Evolutionary conservation across 2,329 filamentous ascomycete species (phyloP).

Genomic region (Colletotrichum caudatum): DNA sequence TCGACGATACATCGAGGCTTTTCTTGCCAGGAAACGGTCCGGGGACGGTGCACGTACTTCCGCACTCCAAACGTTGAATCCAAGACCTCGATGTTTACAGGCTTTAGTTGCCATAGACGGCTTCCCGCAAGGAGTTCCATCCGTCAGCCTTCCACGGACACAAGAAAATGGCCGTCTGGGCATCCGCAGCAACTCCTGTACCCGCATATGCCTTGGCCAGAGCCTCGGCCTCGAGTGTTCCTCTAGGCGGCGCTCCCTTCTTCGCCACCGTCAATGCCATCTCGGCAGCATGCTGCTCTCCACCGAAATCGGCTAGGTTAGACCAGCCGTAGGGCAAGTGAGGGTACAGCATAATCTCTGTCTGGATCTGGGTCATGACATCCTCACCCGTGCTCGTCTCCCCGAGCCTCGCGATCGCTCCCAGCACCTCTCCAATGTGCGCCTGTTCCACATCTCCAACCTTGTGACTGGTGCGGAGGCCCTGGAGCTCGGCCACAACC

Average conservation of each 20-base stretch:
- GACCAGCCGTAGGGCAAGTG: constrained; percentile 85
- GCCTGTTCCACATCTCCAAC: constrained; percentile 73
- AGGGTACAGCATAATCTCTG: constrained; percentile 84
- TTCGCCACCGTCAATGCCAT: constrained; percentile 87
- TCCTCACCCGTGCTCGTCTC: constrained; percentile 62
- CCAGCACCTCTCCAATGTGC: constrained; percentile 79
- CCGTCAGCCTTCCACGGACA: constrained; percentile 81
- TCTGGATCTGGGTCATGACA: constrained; percentile 74
- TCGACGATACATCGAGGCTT: neutral
- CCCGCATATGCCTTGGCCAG: constrained; percentile 80
- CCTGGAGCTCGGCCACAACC: constrained; percentile 81
- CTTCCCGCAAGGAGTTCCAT: constrained; percentile 70
- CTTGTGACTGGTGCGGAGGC: constrained; percentile 75
- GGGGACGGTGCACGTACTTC: neutral
- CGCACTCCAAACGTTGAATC: neutral
- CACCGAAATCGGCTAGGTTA: constrained; percentile 72
- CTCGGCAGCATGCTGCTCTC: constrained; percentile 69
- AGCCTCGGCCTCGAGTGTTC: constrained; percentile 75
- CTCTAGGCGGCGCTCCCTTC: constrained; percentile 78
- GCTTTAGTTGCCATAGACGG: constrained; percentile 45
- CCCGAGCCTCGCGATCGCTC: constrained; percentile 75
- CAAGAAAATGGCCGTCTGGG: constrained; percentile 80
- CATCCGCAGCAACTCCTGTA: constrained; percentile 77
- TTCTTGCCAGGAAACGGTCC: neutral
- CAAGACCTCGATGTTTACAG: neutral